phyloP scores from a whole-genome alignment of 2,329 filamentous ascomycete genomes.

The Neonectria punicea region DNA sequence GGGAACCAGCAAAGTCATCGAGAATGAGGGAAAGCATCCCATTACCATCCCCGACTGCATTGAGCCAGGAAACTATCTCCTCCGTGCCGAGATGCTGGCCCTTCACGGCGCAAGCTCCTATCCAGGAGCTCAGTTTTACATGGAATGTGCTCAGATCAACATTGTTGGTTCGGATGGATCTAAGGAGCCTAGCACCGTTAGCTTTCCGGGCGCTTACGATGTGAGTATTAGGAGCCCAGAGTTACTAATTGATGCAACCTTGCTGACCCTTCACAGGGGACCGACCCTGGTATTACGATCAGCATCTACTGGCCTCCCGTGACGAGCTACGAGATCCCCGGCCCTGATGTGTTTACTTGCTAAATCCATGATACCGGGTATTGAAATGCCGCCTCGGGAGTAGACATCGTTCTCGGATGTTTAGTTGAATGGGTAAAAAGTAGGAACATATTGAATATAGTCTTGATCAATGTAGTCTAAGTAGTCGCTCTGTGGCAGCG shows the following conservation, averaged over 20 bases:
- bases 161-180: slow-evolving; percentile 47
- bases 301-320: slow-evolving; percentile 42
- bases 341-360: background rate
- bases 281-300: slow-evolving; percentile 43
- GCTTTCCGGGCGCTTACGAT: slow-evolving; percentile 45
- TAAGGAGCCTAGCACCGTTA: slow-evolving; percentile 41
- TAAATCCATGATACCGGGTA: background rate
- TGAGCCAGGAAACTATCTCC: slow-evolving; percentile 66
- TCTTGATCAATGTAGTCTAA: background rate
- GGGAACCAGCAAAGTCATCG: slow-evolving; percentile 57
- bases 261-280: slow-evolving; percentile 20
- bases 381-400: too few species aligned
- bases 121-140: slow-evolving; percentile 59
- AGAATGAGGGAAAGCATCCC: slow-evolving; percentile 57
- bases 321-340: slow-evolving; percentile 38
- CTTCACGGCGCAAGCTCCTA: slow-evolving; percentile 60
- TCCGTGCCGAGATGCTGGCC: slow-evolving; percentile 69
- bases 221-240: slow-evolving; percentile 2
- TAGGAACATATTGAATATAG: background rate
- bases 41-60: slow-evolving; percentile 64
- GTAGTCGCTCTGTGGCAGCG: background rate
- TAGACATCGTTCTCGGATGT: too few species aligned
- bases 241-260: background rate
- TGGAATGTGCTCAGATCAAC: slow-evolving; percentile 54
- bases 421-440: slow-evolving; percentile 33